Conservation (phyloP, 306 rosid genomes). For the Cicer yamashitae region DNA sequence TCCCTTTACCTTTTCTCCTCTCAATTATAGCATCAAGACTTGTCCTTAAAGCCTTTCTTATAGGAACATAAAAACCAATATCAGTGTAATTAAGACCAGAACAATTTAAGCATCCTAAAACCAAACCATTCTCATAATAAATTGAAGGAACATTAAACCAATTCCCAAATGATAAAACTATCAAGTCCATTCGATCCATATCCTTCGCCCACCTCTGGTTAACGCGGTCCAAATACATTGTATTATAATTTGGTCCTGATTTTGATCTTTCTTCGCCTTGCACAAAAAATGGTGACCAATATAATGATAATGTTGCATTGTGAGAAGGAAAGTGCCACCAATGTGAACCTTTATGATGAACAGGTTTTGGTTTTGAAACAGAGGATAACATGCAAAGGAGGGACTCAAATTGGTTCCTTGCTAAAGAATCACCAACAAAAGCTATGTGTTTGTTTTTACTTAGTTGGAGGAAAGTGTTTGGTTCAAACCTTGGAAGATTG, state of each 20-base stretch:
- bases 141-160: slow-evolving; percentile 83
- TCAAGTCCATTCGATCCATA: slow-evolving; percentile 51
- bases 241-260: slow-evolving; percentile 50
- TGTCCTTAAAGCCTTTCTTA: slow-evolving; percentile 65
- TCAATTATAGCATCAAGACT: slow-evolving; percentile 57
- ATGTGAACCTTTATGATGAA: slow-evolving; percentile 51
- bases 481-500: slow-evolving; percentile 70
- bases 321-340: slow-evolving; percentile 66
- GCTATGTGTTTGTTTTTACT: slow-evolving; percentile 63
- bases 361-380: slow-evolving; percentile 56
- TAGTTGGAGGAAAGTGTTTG: slow-evolving; percentile 59
- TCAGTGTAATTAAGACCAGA: slow-evolving; percentile 58
- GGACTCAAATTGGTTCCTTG: slow-evolving; percentile 83
- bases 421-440: slow-evolving; percentile 81
- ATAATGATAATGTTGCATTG: slow-evolving; percentile 57
- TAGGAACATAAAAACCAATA: slow-evolving; percentile 63
- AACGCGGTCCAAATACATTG: slow-evolving; percentile 62
- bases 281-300: slow-evolving; percentile 89
- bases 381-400: slow-evolving; percentile 75
- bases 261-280: slow-evolving; percentile 63
- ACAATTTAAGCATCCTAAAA: slow-evolving; percentile 65
- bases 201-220: slow-evolving; percentile 68
- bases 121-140: slow-evolving; percentile 58
- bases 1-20: slow-evolving; percentile 45
- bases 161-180: slow-evolving; percentile 77